A percentile compares a stretch with the other conserved stretches of the same genome.
These are phyloP conservation scores for Strombidium stylifer DNA, from an alignment of 73 alveolate species.

Conservation along the genomic window DNA sequence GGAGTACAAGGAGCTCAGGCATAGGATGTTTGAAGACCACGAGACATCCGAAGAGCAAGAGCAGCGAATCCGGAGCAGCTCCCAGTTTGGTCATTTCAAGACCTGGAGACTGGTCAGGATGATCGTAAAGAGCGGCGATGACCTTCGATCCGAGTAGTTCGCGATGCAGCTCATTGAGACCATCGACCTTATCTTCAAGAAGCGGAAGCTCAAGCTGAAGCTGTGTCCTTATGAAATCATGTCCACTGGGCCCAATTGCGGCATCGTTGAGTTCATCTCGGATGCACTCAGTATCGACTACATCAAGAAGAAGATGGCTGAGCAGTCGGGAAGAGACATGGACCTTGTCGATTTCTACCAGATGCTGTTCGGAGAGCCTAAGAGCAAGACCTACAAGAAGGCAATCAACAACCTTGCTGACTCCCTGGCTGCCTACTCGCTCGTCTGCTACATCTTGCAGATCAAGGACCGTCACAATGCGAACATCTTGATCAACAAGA, in stretches of 20 bases:
- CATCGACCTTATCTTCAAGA: constrained; percentile 49
- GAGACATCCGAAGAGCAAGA: constrained; percentile 64
- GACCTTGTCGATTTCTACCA: constrained; percentile 14
- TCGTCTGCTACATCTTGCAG: constrained; percentile 86
- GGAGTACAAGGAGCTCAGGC: too few relatives aligned
- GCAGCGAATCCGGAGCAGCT: constrained; percentile 53
- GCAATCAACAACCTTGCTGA: constrained; percentile 70
- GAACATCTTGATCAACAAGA: constrained; percentile 79
- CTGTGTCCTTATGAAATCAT: constrained; percentile 83
- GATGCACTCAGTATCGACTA: constrained; percentile 87
- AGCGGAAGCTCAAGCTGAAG: constrained; percentile 34
- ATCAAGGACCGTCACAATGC: constrained; percentile 95
- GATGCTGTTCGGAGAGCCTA: constrained; percentile 8
- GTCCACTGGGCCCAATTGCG: constrained; percentile 87
- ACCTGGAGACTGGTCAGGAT: constrained; percentile 62
- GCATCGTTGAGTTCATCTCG: constrained; percentile 81
- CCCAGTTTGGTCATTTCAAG: constrained; percentile 63
- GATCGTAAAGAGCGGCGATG: constrained; percentile 73
- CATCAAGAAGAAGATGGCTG: constrained; percentile 68
- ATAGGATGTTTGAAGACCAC: too few relatives aligned
- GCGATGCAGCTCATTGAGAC: constrained; percentile 68
- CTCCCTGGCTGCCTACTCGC: constrained; percentile 85
- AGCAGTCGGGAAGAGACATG: background rate
- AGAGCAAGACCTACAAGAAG: constrained; percentile 39
- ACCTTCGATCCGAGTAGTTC: constrained; percentile 70